phyloP scores from a whole-genome alignment of 768 basidiomycete species.

The Chiua virens region DNA sequence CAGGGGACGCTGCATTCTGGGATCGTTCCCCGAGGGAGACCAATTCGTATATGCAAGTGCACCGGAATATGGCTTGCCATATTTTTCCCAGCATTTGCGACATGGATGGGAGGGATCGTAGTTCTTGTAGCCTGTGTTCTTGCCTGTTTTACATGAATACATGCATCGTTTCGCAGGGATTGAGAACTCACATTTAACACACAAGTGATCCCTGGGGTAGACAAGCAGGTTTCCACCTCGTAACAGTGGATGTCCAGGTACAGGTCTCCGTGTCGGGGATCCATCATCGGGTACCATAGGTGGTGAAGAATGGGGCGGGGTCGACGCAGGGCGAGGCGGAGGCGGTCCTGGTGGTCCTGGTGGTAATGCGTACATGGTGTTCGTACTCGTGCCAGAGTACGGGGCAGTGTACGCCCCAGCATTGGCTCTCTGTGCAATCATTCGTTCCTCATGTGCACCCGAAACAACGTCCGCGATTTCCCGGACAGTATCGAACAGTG shows the following conservation, averaged over 20 bases:
- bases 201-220: slow-evolving; percentile 63
- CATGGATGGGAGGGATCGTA: slow-evolving; percentile 68
- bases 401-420: slow-evolving; percentile 21
- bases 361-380: slow-evolving; percentile 13
- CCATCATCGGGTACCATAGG: slow-evolving; percentile 45
- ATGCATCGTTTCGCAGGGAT: no score
- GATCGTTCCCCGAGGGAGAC: slow-evolving; percentile 19
- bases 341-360: slow-evolving; percentile 2
- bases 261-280: slow-evolving; percentile 61
- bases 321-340: slow-evolving; percentile 9
- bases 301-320: slow-evolving; percentile 11
- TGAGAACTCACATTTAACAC: slow-evolving; percentile 60
- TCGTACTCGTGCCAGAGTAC: slow-evolving; percentile 1
- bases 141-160: slow-evolving; percentile 43
- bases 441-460: slow-evolving; percentile 20
- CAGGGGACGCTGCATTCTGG: slow-evolving; percentile 31
- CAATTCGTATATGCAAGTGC: slow-evolving; percentile 56
- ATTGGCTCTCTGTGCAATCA: slow-evolving; percentile 14
- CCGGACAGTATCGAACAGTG: slow-evolving; percentile 25
- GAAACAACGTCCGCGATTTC: slow-evolving; percentile 31
- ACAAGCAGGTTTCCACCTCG: slow-evolving; percentile 61
- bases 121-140: slow-evolving; percentile 73
- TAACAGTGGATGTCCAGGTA: slow-evolving; percentile 68
- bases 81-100: slow-evolving; percentile 72
- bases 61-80: slow-evolving; percentile 59